phyloP scores from a whole-genome alignment of 345 rosid species.

The Salix purpurea region DNA sequence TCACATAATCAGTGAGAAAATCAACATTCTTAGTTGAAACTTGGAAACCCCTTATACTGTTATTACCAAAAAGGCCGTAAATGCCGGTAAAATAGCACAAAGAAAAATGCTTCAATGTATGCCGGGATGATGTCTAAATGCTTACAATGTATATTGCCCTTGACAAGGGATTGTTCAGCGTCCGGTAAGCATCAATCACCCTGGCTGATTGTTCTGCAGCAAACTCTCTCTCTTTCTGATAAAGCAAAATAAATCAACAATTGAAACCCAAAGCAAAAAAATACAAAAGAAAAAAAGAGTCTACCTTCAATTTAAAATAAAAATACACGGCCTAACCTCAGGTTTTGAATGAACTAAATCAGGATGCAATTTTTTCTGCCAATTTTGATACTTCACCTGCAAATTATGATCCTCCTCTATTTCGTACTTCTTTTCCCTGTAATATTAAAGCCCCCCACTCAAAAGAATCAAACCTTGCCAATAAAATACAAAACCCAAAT shows the following conservation, averaged over 20 bases:
- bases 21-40: neutral
- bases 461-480: neutral
- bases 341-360: constrained; percentile 94
- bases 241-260: neutral
- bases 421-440: constrained; percentile 66
- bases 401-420: constrained; percentile 48
- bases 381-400: constrained; percentile 66
- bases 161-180: constrained; percentile 49
- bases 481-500: neutral
- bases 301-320: neutral
- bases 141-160: constrained; percentile 89
- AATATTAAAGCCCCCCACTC: neutral
- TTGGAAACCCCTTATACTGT: too few species aligned
- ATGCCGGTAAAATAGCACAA: too few species aligned
- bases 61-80: too few species aligned
- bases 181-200: constrained; percentile 76
- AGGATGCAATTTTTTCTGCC: constrained; percentile 97
- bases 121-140: neutral
- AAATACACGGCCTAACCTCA: constrained; percentile 40
- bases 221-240: constrained; percentile 62
- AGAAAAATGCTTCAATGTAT: too few species aligned
- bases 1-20: neutral
- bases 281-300: neutral
- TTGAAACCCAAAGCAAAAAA: neutral
- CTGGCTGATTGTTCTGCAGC: constrained; percentile 89